phyloP scores from a whole-genome alignment of 495 filamentous ascomycete genomes.

The Hyaloscypha hepaticicola region DNA sequence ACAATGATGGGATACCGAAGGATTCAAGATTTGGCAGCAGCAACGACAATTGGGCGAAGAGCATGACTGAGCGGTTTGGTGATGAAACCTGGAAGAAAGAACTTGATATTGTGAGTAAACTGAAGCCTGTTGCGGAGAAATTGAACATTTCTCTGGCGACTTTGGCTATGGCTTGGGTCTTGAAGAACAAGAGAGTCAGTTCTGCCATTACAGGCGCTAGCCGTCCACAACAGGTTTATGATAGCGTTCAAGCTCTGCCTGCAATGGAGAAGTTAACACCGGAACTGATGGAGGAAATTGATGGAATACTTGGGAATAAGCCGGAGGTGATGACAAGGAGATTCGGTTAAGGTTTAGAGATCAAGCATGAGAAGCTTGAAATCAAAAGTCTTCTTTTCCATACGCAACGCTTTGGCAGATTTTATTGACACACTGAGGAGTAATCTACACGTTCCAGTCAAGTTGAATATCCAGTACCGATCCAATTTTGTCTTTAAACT shows the following conservation, averaged over 20 bases:
- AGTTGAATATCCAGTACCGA: not conserved
- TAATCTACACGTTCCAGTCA: not conserved
- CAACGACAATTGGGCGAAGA: conserved; percentile 45
- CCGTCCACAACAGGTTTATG: conserved; percentile 66
- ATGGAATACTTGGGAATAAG: conserved; percentile 63
- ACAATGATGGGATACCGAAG: conserved; percentile 65
- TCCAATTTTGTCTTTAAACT: not conserved
- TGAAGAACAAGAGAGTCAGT: conserved; percentile 73
- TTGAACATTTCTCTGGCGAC: conserved; percentile 63
- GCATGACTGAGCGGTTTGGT: conserved; percentile 45
- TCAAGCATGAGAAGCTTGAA: conserved; percentile 2
- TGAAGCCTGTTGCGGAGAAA: conserved; percentile 65
- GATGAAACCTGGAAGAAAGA: conserved; percentile 47
- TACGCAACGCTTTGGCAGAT: not conserved
- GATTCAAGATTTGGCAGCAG: conserved; percentile 52
- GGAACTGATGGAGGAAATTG: conserved; percentile 69
- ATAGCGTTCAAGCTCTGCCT: conserved; percentile 64
- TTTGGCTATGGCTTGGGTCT: conserved; percentile 75
- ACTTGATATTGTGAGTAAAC: conserved; percentile 44
- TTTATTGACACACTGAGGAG: not conserved
- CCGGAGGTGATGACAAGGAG: conserved; percentile 45
- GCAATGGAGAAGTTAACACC: conserved; percentile 61
- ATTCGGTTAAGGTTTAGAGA: conserved; percentile 15
- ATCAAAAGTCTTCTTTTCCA: not conserved
- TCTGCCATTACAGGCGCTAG: conserved; percentile 78